Base-by-base conservation (phyloP, 1,284 basidiomycete species). In the Sporisorium iseilematis-ciliati region DNA sequence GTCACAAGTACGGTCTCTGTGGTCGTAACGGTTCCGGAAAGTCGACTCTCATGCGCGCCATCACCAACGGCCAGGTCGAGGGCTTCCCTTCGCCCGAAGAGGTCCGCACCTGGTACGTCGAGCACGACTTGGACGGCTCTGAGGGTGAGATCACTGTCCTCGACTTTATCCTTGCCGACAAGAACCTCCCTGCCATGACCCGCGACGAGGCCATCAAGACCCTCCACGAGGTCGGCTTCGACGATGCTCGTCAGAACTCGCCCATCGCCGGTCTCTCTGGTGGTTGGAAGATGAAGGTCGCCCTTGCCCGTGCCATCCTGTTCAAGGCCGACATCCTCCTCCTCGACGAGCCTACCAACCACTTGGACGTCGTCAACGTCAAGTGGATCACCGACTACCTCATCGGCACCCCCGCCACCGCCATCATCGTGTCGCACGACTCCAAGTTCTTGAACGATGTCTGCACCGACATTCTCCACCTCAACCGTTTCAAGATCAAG, bases 211-310 rank as follows among this genome's bases (percentile, higher is more conserved):
- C 82, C 21, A 45, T 77, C 57, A 29, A 43, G 21, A 85, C 83
- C 43, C 80, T 85, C 46, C 55, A 57, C 67, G 82, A 84, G 75
- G 83, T 85, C 78, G 83, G 83, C 75, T 85, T 85, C 77, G 82
- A 84, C 74, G 82, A 82, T 23, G 65, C 57, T 25, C 82, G 82
- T 57, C 83, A 84, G 75, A 75, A 70, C 50, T 77, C 77, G 49
- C 82, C 83, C 69, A 84, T 85, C 68, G 81, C 82, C 58, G 79
- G 81, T 64, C 78, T 85, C 60, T 85, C 83, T 25, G 83, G 83
- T 82, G 83, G 83, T 70, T 85, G 83, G 83, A 85, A 85, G 82
- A 85, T 85, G 83, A 85, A 85, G 82, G 80, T 85, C 68, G 83
- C 83, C 65, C 79, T 85, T 29, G 83, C 83, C 40, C 83, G 83